These are phyloP conservation scores for Henckelia pumila DNA, from an alignment of 257 asterid genomes.

Conservation along the genomic window DNA sequence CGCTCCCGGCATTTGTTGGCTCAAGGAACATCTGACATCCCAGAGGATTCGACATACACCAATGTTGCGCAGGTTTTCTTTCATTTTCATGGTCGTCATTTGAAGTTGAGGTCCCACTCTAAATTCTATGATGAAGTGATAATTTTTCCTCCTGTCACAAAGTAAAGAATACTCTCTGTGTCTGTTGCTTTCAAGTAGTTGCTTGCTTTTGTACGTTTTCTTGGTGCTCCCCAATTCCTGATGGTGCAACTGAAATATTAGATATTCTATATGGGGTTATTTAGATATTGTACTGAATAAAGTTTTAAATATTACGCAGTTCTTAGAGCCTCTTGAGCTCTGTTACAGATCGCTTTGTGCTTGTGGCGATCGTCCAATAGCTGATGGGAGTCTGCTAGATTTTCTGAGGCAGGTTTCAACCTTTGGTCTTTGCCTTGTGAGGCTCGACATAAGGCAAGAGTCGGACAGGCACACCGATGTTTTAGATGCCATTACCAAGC, in stretches of 20 bases:
- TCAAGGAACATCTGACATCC: slow-evolving; percentile 45
- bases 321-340: slow-evolving; percentile 67
- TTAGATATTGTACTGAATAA: background rate
- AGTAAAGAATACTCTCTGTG: background rate
- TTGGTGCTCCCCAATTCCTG: background rate
- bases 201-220: background rate
- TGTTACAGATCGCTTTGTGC: slow-evolving; percentile 61
- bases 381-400: slow-evolving; percentile 67
- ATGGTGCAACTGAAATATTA: background rate
- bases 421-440: slow-evolving; percentile 55
- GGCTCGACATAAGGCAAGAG: slow-evolving; percentile 64
- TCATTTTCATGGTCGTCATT: background rate
- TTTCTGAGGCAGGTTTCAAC: slow-evolving; percentile 62
- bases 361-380: slow-evolving; percentile 57
- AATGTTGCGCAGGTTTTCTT: slow-evolving; percentile 41
- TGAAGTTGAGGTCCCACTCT: background rate
- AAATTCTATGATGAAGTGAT: background rate
- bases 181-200: background rate
- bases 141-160: background rate
- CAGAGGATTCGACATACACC: slow-evolving; percentile 57
- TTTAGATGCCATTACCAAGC: slow-evolving; percentile 49
- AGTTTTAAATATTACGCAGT: slow-evolving; percentile 30
- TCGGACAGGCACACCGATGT: slow-evolving; percentile 66
- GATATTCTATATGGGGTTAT: no score
- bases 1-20: slow-evolving; percentile 53